Base-by-base conservation (phyloP, 495 filamentous ascomycete genomes). In the Daldinia childiae region DNA sequence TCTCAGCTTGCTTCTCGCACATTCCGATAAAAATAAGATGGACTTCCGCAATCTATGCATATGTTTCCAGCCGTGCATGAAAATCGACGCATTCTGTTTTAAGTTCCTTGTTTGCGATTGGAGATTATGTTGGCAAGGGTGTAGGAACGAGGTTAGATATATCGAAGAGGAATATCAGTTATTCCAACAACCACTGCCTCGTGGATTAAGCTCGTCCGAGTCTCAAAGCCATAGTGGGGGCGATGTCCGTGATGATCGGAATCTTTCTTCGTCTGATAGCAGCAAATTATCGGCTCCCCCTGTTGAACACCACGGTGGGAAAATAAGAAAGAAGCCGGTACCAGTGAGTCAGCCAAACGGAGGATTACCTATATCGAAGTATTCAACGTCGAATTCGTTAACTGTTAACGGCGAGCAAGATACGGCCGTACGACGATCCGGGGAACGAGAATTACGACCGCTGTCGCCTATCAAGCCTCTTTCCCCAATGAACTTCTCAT, bases 81-180 rank as follows among this genome's bases (percentile, higher is more conserved):
- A 92, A 74, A 94, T 97, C 48, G 93, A 97, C 77, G 86, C 88
- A 4, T 94, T 92, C 76, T 95, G 92, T 81, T 97, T 97, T 85
- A 90, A 93, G 57, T 97, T 95, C 74, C 84, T 97, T 32, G 92
- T 97, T 34, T 91, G 91, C 74, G 90, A 97, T 78, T 97, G 94
- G 94, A 87, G 91, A 68, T 90, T 94, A 54, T 97, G 94, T 82
- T 97, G 93, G 93, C 93, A 95, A 75, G 94, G 94, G 2, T 97
- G 94, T 83, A 93, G 88, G 85, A 96, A 90, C n/a, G 94, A 97
- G 76, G 90, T 91, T 65, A 88, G 89, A 64, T 93, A 84, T 69
- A 87, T 94, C 15, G 86, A 90, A 66, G 83, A 90, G 43, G 94
- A 97, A 80, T 88, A 92, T 80, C 78, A 85, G 73, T 68, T 84